Evolutionary conservation across 2,329 filamentous ascomycete species (phyloP).

Genomic region (Fusarium sp.): DNA sequence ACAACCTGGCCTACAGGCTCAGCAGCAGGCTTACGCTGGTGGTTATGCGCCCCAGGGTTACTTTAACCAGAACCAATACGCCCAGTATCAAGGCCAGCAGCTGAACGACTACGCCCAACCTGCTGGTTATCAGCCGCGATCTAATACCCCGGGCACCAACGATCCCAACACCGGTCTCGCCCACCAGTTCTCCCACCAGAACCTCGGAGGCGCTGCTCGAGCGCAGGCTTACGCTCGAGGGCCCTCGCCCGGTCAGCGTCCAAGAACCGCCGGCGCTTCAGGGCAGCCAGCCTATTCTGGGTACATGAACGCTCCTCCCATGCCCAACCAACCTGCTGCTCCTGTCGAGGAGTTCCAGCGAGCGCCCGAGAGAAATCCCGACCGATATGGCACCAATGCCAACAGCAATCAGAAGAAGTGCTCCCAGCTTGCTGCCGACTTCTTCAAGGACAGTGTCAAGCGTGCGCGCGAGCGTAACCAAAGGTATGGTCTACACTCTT

Average conservation of each 20-base stretch:
- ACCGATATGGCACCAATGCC: slow-evolving; percentile 71
- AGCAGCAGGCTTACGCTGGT: slow-evolving; percentile 57
- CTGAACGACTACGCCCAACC: slow-evolving; percentile 61
- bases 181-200: slow-evolving; percentile 97
- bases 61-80: slow-evolving; percentile 68
- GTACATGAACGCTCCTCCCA: slow-evolving; percentile 71
- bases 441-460: slow-evolving; percentile 99
- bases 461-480: slow-evolving; percentile 93
- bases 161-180: slow-evolving; percentile 91
- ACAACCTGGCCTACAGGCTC: slow-evolving; percentile 46
- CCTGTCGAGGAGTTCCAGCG: slow-evolving; percentile 77
- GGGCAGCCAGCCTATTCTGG: slow-evolving; percentile 67
- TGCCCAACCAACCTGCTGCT: slow-evolving; percentile 65
- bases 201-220: slow-evolving; percentile 77
- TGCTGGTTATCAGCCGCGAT: slow-evolving; percentile 58
- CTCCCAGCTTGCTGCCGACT: slow-evolving; percentile 77
- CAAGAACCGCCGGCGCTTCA: slow-evolving; percentile 79
- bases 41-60: slow-evolving; percentile 61
- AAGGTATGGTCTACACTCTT: slow-evolving; percentile 64
- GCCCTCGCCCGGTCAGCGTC: slow-evolving; percentile 75
- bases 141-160: slow-evolving; percentile 69
- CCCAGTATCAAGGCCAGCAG: slow-evolving; percentile 47
- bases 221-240: slow-evolving; percentile 73
- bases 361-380: slow-evolving; percentile 85
- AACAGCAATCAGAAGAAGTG: slow-evolving; percentile 76